Percentiles rank a stretch among this genome's conserved stretches.
Conservation (phyloP, 352 stramenopile genomes). For the Phytophthora podocarpi region DNA sequence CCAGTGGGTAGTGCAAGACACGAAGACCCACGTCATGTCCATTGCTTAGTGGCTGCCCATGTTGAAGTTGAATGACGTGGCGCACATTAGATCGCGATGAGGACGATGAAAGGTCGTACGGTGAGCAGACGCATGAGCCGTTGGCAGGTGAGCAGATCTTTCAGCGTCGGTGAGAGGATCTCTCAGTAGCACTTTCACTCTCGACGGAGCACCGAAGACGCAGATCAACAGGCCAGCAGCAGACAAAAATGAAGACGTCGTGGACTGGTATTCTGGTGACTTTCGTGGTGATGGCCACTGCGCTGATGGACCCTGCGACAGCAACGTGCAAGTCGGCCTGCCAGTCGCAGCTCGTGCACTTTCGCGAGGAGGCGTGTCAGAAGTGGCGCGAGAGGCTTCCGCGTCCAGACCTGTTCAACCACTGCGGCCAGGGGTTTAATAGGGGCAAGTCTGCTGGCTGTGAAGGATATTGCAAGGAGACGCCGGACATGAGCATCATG, state of each 20-base stretch:
- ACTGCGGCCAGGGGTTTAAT: slow-evolving; percentile 55
- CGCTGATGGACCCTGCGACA: slow-evolving; percentile 6
- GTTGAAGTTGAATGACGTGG: slow-evolving; percentile 17
- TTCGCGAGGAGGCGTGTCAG: slow-evolving; percentile 43
- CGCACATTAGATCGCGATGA: slow-evolving; percentile 31
- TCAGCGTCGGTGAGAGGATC: too few species aligned
- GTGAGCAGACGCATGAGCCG: slow-evolving; percentile 16
- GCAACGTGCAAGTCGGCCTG: slow-evolving; percentile 40
- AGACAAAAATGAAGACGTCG: slow-evolving; percentile 42
- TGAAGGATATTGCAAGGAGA: slow-evolving; percentile 38
- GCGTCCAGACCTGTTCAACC: slow-evolving; percentile 56
- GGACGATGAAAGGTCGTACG: slow-evolving; percentile 5
- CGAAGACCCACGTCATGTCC: slow-evolving; percentile 30
- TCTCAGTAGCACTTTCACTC: slow-evolving; percentile 18
- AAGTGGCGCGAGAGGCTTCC: slow-evolving; percentile 51
- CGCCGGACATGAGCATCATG: slow-evolving; percentile 28
- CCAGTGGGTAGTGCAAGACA: slow-evolving; percentile 61
- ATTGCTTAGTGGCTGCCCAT: not conserved
- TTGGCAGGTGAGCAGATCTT: too few species aligned
- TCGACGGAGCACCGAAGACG: slow-evolving; percentile 6
- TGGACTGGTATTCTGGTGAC: slow-evolving; percentile 20
- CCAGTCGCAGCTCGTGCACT: slow-evolving; percentile 48
- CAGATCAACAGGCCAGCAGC: too few species aligned
- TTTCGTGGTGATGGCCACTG: slow-evolving; percentile 11
- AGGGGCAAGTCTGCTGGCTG: slow-evolving; percentile 43